These are phyloP conservation scores for Hemileccinum rubropunctum DNA, from an alignment of 768 basidiomycete genomes.

Conservation along the genomic window DNA sequence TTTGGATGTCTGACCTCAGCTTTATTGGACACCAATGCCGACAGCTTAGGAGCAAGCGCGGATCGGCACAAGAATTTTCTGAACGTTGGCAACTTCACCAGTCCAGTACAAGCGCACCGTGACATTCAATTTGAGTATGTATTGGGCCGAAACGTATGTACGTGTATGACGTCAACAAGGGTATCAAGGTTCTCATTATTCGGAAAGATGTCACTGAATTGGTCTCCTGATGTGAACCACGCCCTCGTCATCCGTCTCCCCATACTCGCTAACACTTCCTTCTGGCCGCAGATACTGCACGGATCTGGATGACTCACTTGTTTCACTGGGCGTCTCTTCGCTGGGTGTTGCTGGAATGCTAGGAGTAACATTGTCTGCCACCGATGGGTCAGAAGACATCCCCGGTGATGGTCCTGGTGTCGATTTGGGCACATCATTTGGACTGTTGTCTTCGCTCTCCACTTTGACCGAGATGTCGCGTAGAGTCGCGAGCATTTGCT, in stretches of 20 bases:
- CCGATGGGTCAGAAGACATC: background rate
- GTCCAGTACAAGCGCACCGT: no score
- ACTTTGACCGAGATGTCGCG: constrained; percentile 69
- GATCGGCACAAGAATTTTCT: no score
- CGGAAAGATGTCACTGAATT: constrained; percentile 15
- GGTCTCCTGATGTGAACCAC: constrained; percentile 77
- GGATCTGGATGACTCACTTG: constrained; percentile 25
- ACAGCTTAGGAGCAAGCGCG: no score
- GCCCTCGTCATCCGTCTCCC: constrained; percentile 84
- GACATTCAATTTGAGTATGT: background rate
- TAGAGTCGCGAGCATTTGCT: constrained; percentile 76
- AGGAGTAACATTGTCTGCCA: constrained; percentile 32
- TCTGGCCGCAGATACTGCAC: constrained; percentile 38
- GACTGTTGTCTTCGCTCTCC: constrained; percentile 22
- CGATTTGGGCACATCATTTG: constrained; percentile 18
- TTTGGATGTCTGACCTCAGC: no score
- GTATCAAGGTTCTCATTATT: constrained; percentile 20
- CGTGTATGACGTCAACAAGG: constrained; percentile 17
- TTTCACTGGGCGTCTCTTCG: constrained; percentile 27
- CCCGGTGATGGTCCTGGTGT: constrained; percentile 18
- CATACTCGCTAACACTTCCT: constrained; percentile 65
- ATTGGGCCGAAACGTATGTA: constrained; percentile 14
- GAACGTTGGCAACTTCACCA: no score
- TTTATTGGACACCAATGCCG: no score
- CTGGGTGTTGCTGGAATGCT: constrained; percentile 22